These are phyloP conservation scores for Exophiala aquamarina DNA, from an alignment of 2,329 filamentous ascomycete genomes.

Conservation along the genomic window DNA sequence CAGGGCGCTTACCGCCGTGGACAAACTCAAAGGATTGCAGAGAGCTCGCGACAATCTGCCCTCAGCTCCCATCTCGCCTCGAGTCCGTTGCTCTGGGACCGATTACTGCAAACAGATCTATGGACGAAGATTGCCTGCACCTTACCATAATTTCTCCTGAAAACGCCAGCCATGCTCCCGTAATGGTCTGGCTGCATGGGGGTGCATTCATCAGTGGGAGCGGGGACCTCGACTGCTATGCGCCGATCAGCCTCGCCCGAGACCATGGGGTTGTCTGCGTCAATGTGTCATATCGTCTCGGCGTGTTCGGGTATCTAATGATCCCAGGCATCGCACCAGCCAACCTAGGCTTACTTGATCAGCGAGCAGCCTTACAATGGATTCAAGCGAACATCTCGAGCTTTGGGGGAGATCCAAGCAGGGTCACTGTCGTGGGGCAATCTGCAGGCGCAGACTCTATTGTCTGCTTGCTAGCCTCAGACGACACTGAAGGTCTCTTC, in stretches of 20 bases:
- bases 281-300: constrained; percentile 57
- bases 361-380: constrained; percentile 54
- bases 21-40: constrained; percentile 37
- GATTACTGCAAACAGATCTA: constrained; percentile 18
- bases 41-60: constrained; percentile 35
- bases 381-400: constrained; percentile 52
- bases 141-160: constrained; percentile 61
- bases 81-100: constrained; percentile 5
- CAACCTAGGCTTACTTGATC: constrained; percentile 55
- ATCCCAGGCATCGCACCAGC: constrained; percentile 49
- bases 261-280: constrained; percentile 54
- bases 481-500: constrained; percentile 1
- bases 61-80: constrained; percentile 6
- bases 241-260: constrained; percentile 55
- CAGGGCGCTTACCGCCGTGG: background rate
- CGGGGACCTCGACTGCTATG: constrained; percentile 60
- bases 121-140: constrained; percentile 59
- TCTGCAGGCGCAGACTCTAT: constrained; percentile 50
- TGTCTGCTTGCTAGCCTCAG: constrained; percentile 25
- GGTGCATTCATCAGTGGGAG: constrained; percentile 62
- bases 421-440: constrained; percentile 58
- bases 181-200: constrained; percentile 62
- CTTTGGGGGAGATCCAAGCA: constrained; percentile 55
- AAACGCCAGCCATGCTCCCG: constrained; percentile 49
- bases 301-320: constrained; percentile 58